These are phyloP conservation scores for Tetrapisispora fleetii DNA, from an alignment of 805 yeast species.

Conservation along the genomic window DNA sequence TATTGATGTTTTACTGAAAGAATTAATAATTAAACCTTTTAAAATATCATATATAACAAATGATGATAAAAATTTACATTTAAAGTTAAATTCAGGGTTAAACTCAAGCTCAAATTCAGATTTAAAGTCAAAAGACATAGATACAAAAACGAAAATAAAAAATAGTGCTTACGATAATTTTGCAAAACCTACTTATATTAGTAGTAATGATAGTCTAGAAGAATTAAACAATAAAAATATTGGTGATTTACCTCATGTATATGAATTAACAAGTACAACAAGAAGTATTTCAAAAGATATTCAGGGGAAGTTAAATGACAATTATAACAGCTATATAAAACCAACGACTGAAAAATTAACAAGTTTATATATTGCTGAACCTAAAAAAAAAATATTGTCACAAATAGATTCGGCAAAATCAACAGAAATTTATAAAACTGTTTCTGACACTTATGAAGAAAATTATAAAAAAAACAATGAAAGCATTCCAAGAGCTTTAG, in stretches of 20 bases:
- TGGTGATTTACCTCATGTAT: constrained; percentile 17
- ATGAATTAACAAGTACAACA: constrained; percentile 23
- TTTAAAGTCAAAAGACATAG: not conserved
- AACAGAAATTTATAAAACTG: constrained; percentile 17
- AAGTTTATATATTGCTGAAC: constrained; percentile 11
- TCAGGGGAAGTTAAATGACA: constrained; percentile 16
- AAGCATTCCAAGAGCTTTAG: constrained; percentile 26
- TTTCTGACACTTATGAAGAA: constrained; percentile 21
- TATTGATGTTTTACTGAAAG: constrained; percentile 21
- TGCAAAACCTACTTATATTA: not conserved
- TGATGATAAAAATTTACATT: not conserved
- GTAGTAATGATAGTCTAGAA: not conserved
- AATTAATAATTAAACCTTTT: constrained; percentile 23
- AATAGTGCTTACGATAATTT: not conserved
- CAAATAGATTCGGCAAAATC: constrained; percentile 14
- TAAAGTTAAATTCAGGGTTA: constrained; percentile 3
- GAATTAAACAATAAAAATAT: not conserved
- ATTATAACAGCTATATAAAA: constrained; percentile 15
- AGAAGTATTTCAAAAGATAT: constrained; percentile 19
- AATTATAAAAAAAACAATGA: constrained; percentile 19
- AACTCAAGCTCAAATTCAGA: not conserved
- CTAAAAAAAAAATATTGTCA: constrained; percentile 11
- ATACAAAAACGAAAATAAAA: not conserved
- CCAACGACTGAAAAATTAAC: constrained; percentile 19
- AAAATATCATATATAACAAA: constrained; percentile 5